Percentiles rank a stretch among this genome's conserved stretches.
These are phyloP conservation scores for Martensiomyces pterosporus DNA, from an alignment of 192 early-diverging fungal species.

Conservation along the genomic window DNA sequence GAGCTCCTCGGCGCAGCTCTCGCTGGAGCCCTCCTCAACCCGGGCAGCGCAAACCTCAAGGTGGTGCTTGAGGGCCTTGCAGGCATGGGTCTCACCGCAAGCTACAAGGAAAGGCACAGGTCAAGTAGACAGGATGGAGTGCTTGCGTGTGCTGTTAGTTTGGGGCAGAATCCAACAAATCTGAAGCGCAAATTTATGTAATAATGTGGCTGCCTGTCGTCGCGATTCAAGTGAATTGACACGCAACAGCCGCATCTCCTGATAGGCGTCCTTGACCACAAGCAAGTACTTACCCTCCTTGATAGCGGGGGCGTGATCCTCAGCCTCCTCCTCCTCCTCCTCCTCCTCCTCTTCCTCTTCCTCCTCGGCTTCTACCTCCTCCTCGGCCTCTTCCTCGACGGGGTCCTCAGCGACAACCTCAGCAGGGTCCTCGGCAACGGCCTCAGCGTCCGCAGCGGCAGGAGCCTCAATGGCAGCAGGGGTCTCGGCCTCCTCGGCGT, in stretches of 20 bases:
- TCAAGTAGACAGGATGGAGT: too few species aligned
- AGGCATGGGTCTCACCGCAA: conserved; percentile 60
- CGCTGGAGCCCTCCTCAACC: conserved; percentile 67
- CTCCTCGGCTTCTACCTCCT: conserved; percentile 40
- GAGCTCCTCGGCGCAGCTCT: conserved; percentile 76
- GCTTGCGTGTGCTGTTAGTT: too few species aligned
- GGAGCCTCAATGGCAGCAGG: conserved; percentile 1
- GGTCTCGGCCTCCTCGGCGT: conserved; percentile 55
- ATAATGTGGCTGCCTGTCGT: background rate
- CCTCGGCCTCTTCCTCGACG: conserved; percentile 42
- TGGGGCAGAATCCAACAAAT: conserved; percentile 9
- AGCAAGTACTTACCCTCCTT: conserved; percentile 51
- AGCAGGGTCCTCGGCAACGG: conserved; percentile 1
- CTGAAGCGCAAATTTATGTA: background rate
- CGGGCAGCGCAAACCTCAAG: conserved; percentile 71
- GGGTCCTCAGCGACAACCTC: conserved; percentile 37
- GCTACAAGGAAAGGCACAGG: conserved; percentile 40
- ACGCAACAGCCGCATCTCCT: background rate
- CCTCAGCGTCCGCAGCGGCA: conserved; percentile 20
- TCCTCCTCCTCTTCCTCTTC: conserved; percentile 50
- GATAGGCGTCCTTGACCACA: background rate
- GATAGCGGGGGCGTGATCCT: conserved; percentile 52
- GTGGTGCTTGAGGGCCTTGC: conserved; percentile 70
- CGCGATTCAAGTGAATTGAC: background rate
- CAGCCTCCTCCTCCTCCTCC: conserved; percentile 25